phyloP scores from a whole-genome alignment of 2,329 filamentous ascomycete genomes.

The Xylaria sp. region DNA sequence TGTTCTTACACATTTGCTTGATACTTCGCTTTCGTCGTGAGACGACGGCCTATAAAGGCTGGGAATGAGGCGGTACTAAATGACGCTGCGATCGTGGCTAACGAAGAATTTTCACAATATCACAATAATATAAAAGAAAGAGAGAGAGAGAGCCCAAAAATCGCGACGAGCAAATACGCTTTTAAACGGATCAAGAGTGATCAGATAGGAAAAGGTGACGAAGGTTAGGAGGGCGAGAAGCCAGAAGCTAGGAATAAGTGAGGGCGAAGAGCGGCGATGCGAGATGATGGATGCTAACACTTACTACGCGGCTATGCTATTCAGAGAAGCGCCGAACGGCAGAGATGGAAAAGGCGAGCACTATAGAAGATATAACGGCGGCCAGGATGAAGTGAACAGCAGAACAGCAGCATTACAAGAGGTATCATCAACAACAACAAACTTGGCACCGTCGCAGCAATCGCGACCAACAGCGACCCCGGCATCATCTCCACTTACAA shows the following conservation, averaged over 20 bases:
- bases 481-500: constrained; percentile 14
- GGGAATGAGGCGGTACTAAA: neutral
- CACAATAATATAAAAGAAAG: neutral
- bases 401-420: constrained; percentile 14
- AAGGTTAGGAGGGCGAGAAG: constrained; percentile 8
- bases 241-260: neutral
- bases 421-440: constrained; percentile 15
- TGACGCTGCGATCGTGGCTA: constrained; percentile 8
- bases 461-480: neutral
- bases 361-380: constrained; percentile 8
- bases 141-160: neutral
- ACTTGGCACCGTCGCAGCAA: neutral
- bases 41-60: constrained; percentile 13
- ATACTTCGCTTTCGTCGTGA: constrained; percentile 28
- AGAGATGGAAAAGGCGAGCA: constrained; percentile 21
- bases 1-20: constrained; percentile 9
- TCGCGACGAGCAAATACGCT: neutral
- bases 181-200: neutral
- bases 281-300: constrained; percentile 32
- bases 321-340: constrained; percentile 33
- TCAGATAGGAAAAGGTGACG: constrained; percentile 13
- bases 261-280: constrained; percentile 6
- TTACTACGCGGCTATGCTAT: constrained; percentile 48
- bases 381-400: constrained; percentile 20
- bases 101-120: constrained; percentile 4